Base-by-base conservation (phyloP, 331 rosid species). In the Rhamnella rubrinervis region DNA sequence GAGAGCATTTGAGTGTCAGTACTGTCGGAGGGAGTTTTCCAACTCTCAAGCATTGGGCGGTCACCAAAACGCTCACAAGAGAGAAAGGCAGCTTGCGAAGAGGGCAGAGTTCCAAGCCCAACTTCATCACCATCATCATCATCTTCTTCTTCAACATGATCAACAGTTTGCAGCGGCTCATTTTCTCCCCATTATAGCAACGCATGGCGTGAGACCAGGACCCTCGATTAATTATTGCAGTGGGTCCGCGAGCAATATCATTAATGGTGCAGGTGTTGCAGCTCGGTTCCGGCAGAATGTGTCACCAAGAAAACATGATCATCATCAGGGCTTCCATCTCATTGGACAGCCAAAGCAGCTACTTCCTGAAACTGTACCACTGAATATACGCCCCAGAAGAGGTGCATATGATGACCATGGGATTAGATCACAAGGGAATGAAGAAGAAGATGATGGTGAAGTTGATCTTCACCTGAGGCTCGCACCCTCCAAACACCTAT, bases 21-120 rank as follows among this genome's bases (percentile, higher is more conserved):
- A 70, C 10, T 80, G 84, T 58, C 39, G 50, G 66, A 74, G 79
- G 7, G 70, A 69, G 63, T 80, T 66, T 46, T 67, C 63, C 4
- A 75, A 16, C 59, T 75, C 80, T 38, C 84, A 80, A 50, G 84
- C 80, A 16, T 76, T 80, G 38, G 84, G 84, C 0, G 84, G 84
- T 12, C 84, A 80, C 55, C 84, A 80, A 61, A 80, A 80, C 47
- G 80, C 80, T 51, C 84, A 80, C 59, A 75, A 55, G 71, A 55
- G 46, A 53, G 80, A 80, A 58, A 66, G 84, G 46, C 61, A 39
- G 70, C 50, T 72, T 7, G 67, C 75, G 7, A 80, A 66, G 68
- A 39, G 55, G 69, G 66, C 77, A 53, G 39, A 52, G 59, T 50
- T 60, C 55, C 63, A 18, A 11, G 38, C 57, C n/a, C 47, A 57